Evolutionary conservation across 768 basidiomycete species (phyloP).

Genomic region (Xerocomus potaroensis): DNA sequence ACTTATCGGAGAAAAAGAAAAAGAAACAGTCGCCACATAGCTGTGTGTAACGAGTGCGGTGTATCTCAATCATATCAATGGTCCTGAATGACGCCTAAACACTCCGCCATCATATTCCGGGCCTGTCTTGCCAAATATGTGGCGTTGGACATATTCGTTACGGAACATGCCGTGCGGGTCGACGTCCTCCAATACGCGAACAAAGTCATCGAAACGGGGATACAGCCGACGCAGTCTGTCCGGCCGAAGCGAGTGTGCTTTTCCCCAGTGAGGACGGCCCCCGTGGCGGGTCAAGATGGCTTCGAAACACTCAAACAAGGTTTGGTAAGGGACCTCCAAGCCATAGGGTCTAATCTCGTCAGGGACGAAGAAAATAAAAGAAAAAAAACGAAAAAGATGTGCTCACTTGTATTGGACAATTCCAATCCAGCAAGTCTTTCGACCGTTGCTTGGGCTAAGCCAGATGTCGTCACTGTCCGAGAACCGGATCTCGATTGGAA

Average conservation of each 20-base stretch:
- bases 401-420: conserved; percentile 93
- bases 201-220: conserved; percentile 78
- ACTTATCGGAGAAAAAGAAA: conserved; percentile 5
- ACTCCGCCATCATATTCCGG: conserved; percentile 39
- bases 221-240: conserved; percentile 63
- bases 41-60: neutral
- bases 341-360: conserved; percentile 68
- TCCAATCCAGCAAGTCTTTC: conserved; percentile 90
- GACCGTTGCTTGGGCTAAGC: conserved; percentile 83
- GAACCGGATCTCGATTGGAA: conserved; percentile 90
- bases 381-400: conserved; percentile 6
- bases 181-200: conserved; percentile 55
- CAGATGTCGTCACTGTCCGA: conserved; percentile 88
- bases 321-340: conserved; percentile 73
- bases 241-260: conserved; percentile 74
- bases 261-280: conserved; percentile 96
- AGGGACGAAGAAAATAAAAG: conserved; percentile 2
- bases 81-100: conserved; percentile 37
- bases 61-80: conserved; percentile 5
- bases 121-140: conserved; percentile 64
- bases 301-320: conserved; percentile 75
- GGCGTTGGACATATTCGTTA: conserved; percentile 86
- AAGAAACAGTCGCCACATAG: neutral
- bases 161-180: conserved; percentile 79
- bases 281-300: conserved; percentile 59